A percentile compares a stretch with the other conserved stretches of the same genome.
phyloP scores from a whole-genome alignment of 768 basidiomycete genomes.

The Psilocybe subaeruginosa region DNA sequence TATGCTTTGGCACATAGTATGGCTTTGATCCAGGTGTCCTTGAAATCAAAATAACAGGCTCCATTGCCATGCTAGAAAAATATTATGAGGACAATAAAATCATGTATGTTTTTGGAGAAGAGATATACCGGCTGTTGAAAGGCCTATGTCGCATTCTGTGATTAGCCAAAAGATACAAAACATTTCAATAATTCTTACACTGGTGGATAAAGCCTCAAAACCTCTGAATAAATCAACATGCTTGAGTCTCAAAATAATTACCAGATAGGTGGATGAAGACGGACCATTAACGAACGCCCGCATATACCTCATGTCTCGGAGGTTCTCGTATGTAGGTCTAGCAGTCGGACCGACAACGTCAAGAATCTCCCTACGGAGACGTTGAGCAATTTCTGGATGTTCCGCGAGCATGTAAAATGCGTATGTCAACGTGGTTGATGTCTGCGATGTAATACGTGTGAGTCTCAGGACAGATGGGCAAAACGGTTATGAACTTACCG shows the following conservation, averaged over 20 bases:
- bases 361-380: constrained; percentile 44
- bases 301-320: constrained; percentile 46
- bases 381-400: constrained; percentile 39
- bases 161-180: neutral
- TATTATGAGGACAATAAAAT: neutral
- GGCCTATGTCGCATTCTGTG: constrained; percentile 3
- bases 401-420: constrained; percentile 45
- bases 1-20: constrained; percentile 28
- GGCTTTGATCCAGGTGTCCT: constrained; percentile 22
- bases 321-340: constrained; percentile 45
- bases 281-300: constrained; percentile 36
- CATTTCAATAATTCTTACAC: constrained; percentile 26
- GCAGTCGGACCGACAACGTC: constrained; percentile 35
- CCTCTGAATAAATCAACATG: constrained; percentile 30
- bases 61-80: constrained; percentile 1
- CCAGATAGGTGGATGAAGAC: neutral
- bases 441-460: constrained; percentile 24
- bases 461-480: neutral
- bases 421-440: constrained; percentile 42
- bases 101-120: too few species aligned
- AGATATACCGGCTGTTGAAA: constrained; percentile 14
- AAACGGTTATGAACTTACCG: constrained; percentile 30
- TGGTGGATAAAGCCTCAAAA: constrained; percentile 41
- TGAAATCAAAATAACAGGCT: constrained; percentile 19
- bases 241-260: neutral